Base-by-base conservation (phyloP, 495 filamentous ascomycete species). In the Aspergillus bertholletiae region DNA sequence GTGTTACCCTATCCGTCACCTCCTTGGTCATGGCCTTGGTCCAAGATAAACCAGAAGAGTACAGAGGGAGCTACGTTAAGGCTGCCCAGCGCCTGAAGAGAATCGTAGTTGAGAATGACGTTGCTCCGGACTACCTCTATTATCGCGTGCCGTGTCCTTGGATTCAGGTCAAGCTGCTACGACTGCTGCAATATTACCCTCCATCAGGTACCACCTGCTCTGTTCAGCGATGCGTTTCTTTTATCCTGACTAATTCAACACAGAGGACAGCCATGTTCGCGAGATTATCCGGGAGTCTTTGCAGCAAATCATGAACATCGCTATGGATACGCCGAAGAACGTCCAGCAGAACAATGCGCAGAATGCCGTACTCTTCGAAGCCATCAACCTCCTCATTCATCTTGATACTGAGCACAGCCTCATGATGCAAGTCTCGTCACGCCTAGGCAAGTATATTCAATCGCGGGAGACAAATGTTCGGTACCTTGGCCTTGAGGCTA, bases 271-370 rank as follows among this genome's bases (percentile, higher is more conserved):
- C 56, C 89, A 95, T 66, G 86, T 96, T 22, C 88, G 93, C 46
- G 86, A 89, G 37, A 86, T 97, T 64, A 96, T 99, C 46, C 88
- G 95, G 27, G 89, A 96, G 60, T 94, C 93, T 6, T 71, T 97
- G 21, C 86, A 93, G 66, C 89, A 87, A 61, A 95, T 96, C 15
- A 81, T 99, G 64, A 88, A 97, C 63, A 72, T 87, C 30, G 94
- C 94, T 1, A 83, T 96, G 77, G 91, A 96, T 58, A 89, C 90
- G 63, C 93, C 90, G 12, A 99, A 97, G 74, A 97, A 99, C 59
- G 95, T 97, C 15, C 95, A 99, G 72, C 94, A 99, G 67, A 99
- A 99, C 67, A 99, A 99, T 72, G 95, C 95, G 1, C 95, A 97
- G 63, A 97, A 99, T 62, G 95, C 95, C 0, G 90, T 99, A 23